Evolutionary conservation across 257 asterid genomes (phyloP).

Genomic region (Solanum etuberosum): DNA sequence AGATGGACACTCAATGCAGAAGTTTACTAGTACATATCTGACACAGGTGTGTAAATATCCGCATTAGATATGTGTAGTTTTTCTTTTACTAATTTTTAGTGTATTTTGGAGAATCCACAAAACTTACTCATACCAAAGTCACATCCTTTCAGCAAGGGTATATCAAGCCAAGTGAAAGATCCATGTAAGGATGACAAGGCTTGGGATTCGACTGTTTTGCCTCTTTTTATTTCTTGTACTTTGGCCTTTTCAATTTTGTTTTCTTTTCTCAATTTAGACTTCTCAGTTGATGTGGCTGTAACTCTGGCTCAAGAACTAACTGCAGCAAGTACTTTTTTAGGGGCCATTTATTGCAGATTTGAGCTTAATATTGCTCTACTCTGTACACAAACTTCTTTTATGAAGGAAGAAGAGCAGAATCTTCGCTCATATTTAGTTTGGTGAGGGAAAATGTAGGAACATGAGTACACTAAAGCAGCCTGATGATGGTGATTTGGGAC

Average conservation of each 20-base stretch:
- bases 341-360: not conserved
- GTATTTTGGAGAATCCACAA: not conserved
- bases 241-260: not conserved
- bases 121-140: not conserved
- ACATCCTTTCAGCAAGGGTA: not conserved
- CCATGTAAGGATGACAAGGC: not conserved
- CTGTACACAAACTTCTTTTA: not conserved
- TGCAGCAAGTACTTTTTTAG: not conserved
- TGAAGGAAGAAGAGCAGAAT: not conserved
- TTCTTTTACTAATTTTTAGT: not conserved
- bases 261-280: not conserved
- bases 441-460: not conserved
- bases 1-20: not conserved
- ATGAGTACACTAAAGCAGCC: not conserved
- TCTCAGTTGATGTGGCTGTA: not conserved
- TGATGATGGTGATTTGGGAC: not conserved
- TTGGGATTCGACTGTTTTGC: not conserved
- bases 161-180: not conserved
- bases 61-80: not conserved
- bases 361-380: not conserved
- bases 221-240: not conserved
- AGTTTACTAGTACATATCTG: not conserved
- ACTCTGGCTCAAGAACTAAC: not conserved
- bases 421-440: not conserved
- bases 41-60: not conserved